Evolutionary conservation across 306 rosid species (phyloP).

Genomic region (Clitoria ternatea): DNA sequence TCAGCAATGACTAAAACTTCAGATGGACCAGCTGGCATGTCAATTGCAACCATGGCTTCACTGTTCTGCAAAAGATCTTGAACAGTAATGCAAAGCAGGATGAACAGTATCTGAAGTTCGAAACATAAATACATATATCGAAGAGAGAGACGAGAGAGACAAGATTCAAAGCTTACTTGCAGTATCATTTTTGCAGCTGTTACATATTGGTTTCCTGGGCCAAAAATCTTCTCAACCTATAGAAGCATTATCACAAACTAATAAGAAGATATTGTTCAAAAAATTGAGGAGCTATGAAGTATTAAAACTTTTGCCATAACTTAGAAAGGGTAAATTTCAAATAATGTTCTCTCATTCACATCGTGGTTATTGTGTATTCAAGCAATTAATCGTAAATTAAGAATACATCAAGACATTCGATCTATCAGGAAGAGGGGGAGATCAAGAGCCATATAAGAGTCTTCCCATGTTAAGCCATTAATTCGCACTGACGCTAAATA

Average conservation of each 20-base stretch:
- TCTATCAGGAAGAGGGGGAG: neutral
- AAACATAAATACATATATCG: neutral
- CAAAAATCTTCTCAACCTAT: slow-evolving; percentile 81
- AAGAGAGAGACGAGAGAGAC: neutral
- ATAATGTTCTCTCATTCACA: neutral
- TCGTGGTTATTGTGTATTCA: neutral
- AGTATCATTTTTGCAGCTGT: slow-evolving; percentile 96
- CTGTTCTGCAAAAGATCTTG: slow-evolving; percentile 55
- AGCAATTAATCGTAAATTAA: neutral
- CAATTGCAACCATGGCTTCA: slow-evolving; percentile 92
- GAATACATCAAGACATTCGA: neutral
- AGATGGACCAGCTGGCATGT: slow-evolving; percentile 95
- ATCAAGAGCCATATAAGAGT: neutral
- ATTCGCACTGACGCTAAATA: neutral
- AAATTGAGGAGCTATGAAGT: neutral
- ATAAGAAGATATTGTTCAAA: neutral
- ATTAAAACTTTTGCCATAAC: neutral
- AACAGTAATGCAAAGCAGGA: neutral
- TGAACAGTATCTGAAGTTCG: neutral
- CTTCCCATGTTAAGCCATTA: neutral
- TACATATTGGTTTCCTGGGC: slow-evolving; percentile 96
- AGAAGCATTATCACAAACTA: neutral
- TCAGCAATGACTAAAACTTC: slow-evolving; percentile 95
- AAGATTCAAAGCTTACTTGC: slow-evolving; percentile 48
- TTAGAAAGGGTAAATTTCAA: neutral